Base-by-base conservation (phyloP, 352 stramenopile species). In the Discostella stelligera region DNA sequence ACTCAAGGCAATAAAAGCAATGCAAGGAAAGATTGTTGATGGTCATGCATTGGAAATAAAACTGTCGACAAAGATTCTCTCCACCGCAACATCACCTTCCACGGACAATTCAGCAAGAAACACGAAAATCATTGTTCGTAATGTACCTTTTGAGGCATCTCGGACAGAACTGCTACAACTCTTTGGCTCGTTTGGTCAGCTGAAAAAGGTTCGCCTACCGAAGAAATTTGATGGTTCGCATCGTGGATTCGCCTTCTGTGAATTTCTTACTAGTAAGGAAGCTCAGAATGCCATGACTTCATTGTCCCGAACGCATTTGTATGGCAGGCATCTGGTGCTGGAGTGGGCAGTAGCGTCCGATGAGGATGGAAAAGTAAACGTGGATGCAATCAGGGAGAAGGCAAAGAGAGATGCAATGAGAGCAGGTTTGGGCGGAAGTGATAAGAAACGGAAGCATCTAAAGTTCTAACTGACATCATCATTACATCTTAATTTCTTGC, bases 181-280 rank as follows among this genome's bases (percentile, higher is more conserved):
- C 13, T 99, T 99, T 84, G 95, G 90, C 21, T 94, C 94, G 3
- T 99, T 98, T 73, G 97, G 97, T 6, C 94, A 98, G 81, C 89
- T 99, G 39, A 98, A 98, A 80, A 97, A 93, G 58, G 94, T 99
- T 60, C 95, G 97, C 18, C 94, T 99, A 73, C 97, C 97, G 25
- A 99, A 98, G 86, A 99, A 99, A 81, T 98, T 99, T 77, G 97
- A 99, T 86, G 97, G 97, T 55, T 81, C 68, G 7, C 95, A 98
- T 85, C 96, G 97, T 66, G 97, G 95, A 44, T 99, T 99, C 83
- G 97, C 96, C 16, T 99, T 99, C 80, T 95, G 99, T 53, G 97
- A 99, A 74, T 99, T 98, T 74, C 71, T 98, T 23, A 98, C 96
- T 0, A 89, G 95, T 52, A 95, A 98, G 78, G 97, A 99, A 83